Percentiles rank a stretch among this genome's conserved stretches.
phyloP scores from a whole-genome alignment of 2,329 filamentous ascomycete genomes.

The Tolypocladium pustulatum region DNA sequence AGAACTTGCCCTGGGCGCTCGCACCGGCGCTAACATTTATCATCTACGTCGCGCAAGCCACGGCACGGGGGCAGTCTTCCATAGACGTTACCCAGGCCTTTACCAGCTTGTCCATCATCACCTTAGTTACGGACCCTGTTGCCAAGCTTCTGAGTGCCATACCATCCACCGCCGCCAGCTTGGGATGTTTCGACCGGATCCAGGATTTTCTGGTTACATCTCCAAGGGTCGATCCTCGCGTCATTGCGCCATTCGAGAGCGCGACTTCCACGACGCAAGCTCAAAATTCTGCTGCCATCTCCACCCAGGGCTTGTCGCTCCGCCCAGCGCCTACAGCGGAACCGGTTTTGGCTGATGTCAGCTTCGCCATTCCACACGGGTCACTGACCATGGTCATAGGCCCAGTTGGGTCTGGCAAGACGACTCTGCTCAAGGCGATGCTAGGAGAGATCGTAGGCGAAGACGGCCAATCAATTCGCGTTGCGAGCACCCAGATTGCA shows the following conservation, averaged over 20 bases:
- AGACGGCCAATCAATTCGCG: not conserved
- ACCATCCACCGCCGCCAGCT: conserved; percentile 4
- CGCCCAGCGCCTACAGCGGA: not conserved
- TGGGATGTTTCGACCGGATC: conserved; percentile 10
- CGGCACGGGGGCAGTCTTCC: not conserved
- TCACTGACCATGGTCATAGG: too few relatives aligned
- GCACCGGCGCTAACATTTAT: conserved; percentile 5
- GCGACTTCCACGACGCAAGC: not conserved
- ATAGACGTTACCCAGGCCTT: conserved; percentile 7
- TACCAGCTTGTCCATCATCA: conserved; percentile 12
- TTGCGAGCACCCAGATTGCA: conserved; percentile 2
- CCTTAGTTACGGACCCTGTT: conserved; percentile 8
- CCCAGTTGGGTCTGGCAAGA: too few relatives aligned
- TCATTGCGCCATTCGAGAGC: not conserved
- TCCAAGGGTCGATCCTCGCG: conserved; percentile 1
- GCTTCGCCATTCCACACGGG: not conserved
- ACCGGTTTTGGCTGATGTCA: conserved; percentile 1
- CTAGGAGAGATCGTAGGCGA: conserved; percentile 6
- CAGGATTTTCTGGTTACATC: conserved; percentile 7
- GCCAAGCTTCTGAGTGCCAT: conserved; percentile 8
- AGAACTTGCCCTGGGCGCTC: conserved; percentile 8
- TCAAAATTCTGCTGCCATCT: not conserved
- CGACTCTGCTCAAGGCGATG: too few relatives aligned
- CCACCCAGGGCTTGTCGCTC: not conserved
- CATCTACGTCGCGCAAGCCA: conserved; percentile 4